Evolutionary conservation across 257 asterid genomes (phyloP), one percentile per base, ranked within the genome.

Genomic region (Solanum etuberosum): DNA sequence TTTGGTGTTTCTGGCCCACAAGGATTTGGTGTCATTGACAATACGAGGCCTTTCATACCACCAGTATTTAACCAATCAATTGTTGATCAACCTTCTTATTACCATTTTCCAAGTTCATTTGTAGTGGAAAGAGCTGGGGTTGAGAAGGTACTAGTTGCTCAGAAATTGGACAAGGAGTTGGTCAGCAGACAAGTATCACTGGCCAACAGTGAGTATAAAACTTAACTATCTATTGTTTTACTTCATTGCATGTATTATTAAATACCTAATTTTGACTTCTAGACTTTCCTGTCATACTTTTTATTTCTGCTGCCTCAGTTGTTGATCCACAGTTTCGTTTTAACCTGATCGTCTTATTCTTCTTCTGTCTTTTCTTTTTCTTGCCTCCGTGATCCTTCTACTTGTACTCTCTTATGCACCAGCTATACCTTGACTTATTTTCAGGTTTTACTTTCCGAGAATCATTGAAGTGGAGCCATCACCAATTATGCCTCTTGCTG

Each of bases 401-500:
- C 32, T 76, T 16, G 7, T 25, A 20, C 42, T 40, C 16, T 11
- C 32, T 11, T 16, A 27, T 67, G 86, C 65, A 37, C 80, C 80
- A 34, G 5, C 51, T 57, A 61, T 46, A 23, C 54, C 20, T 12
- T 23, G 21, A 42, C 65, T n/a, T n/a, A n/a, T n/a, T n/a, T n/a
- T n/a, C n/a, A n/a, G n/a, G n/a, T n/a, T n/a, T n/a, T n/a, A n/a
- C 29, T 31, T 80, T 81, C 86, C 7, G 85, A 84, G 85, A 48
- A 70, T 32, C 57, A 70, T 40, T 31, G 13, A 78, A 25, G 29
- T 83, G 57, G 61, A 72, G 43, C 73, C 86, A 70, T 6, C 86
- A 35, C 70, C 85, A 35, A 25, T 82, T 25, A 59, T 88, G 61
- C 48, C 34, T 88, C 89, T 87, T 46, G 88, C 70, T 54, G 89